phyloP scores from a whole-genome alignment of 768 basidiomycete species.

The Galerina sulciceps region DNA sequence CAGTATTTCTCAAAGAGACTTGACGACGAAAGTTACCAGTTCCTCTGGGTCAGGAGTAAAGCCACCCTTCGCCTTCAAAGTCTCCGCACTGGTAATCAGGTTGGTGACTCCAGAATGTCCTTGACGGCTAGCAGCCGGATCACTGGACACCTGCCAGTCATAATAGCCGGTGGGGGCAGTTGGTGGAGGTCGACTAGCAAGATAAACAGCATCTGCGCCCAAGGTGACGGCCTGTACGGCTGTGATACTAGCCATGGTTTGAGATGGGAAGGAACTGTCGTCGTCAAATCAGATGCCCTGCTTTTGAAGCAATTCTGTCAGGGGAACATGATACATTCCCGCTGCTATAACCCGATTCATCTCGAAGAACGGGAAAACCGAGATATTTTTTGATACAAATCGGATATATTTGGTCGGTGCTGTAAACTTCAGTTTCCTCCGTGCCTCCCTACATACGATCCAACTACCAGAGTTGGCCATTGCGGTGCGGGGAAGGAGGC shows the following conservation, averaged over 20 bases:
- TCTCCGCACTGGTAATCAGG: constrained; percentile 3
- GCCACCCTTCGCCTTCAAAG: constrained; percentile 12
- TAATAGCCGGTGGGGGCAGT: constrained; percentile 20
- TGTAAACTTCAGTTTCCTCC: too few relatives aligned
- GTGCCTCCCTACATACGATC: too few relatives aligned
- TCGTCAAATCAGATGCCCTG: too few relatives aligned
- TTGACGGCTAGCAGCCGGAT: constrained; percentile 9
- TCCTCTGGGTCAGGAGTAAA: constrained; percentile 13
- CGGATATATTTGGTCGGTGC: too few relatives aligned
- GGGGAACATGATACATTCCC: too few relatives aligned
- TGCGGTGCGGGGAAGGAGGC: too few relatives aligned
- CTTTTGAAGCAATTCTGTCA: too few relatives aligned
- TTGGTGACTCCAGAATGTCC: constrained; percentile 16
- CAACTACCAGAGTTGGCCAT: too few relatives aligned
- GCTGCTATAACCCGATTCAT: too few relatives aligned
- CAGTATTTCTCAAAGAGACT: background rate
- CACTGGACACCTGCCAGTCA: constrained; percentile 19
- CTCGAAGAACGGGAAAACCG: too few relatives aligned
- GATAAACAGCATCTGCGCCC: constrained; percentile 11
- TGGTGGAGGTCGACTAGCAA: constrained; percentile 12
- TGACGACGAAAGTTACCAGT: constrained; percentile 2
- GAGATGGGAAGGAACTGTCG: too few relatives aligned
- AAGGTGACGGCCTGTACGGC: background rate
- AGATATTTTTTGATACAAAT: too few relatives aligned
- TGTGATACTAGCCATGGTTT: background rate